Evolutionary conservation across 257 asterid species (phyloP), one percentile per base, ranked within the genome.

Genomic region (Paraleonurus japonicus): DNA sequence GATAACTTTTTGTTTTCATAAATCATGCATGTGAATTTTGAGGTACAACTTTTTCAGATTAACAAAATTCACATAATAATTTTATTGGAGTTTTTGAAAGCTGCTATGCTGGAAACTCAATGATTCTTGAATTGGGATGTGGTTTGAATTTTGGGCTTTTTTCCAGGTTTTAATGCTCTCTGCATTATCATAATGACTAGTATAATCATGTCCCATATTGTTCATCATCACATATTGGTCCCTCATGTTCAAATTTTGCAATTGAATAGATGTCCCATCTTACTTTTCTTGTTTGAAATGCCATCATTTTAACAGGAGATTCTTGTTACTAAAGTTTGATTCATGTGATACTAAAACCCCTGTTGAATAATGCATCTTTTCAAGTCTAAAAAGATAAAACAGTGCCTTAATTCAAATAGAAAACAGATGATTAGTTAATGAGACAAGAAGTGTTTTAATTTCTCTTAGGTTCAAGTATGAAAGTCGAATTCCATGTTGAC

Each of bases 401-500:
- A n/a, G 51, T 15, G 0, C 51, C 51, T 43, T 15, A 15, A 45
- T 45, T 4, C 4, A 13, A 50, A 16, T 4, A 22, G 32, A 4
- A 33, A 7, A 9, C 6, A 24, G 10, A 30, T 50, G 33, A 28
- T 24, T 24, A 57, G 13, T 27, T 22, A 24, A 58, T 58, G 19
- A 58, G 12, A 59, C 11, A 27, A n/a, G 12, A 27, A 12, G 69
- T 15, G 64, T 63, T 51, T 47, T 71, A 60, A 2, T 71, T 71
- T 64, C 76, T 50, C 65, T 72, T 39, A 61, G 63, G 75, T 65
- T 64, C 59, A 67, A 20, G 1, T 65, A 5, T 2, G 73, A 17
- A n/a, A 45, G 0, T 35, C 2, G 12, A 35, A 35, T 35, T 37
- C 65, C 50, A 17, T 2, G 67, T 39, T 45, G 59, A 51, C 4